Evolutionary conservation across 257 asterid genomes (phyloP).

Genomic region (Striga asiatica): DNA sequence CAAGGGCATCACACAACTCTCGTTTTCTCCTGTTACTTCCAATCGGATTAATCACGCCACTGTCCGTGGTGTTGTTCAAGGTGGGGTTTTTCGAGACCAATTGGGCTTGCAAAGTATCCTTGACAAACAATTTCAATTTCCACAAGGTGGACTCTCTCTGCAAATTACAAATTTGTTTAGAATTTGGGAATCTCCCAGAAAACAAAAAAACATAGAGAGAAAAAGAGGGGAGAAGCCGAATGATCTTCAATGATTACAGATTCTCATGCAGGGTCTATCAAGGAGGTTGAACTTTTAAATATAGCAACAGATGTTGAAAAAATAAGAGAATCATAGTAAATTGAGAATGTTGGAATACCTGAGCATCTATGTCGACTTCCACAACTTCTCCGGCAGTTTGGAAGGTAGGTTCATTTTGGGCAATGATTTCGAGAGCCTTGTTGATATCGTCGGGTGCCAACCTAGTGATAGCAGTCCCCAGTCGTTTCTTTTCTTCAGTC

Average conservation of each 20-base stretch:
- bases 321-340: not conserved
- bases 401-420: constrained; percentile 51
- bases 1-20: not conserved
- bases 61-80: constrained; percentile 24
- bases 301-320: not conserved
- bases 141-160: constrained; percentile 81
- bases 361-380: constrained; percentile 69
- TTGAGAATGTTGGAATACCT: constrained; percentile 28
- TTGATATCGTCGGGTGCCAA: constrained; percentile 59
- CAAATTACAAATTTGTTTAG: constrained; percentile 13
- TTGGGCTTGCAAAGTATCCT: constrained; percentile 46
- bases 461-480: constrained; percentile 56
- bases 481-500: constrained; percentile 70
- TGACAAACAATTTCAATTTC: constrained; percentile 68
- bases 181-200: no score
- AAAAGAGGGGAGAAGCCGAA: no score
- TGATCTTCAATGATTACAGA: not conserved
- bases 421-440: constrained; percentile 61
- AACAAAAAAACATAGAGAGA: no score
- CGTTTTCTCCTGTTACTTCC: not conserved
- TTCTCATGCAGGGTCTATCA: not conserved
- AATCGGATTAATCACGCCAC: not conserved
- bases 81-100: constrained; percentile 16
- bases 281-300: not conserved
- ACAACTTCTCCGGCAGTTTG: constrained; percentile 49